Percentiles rank a stretch among this genome's conserved stretches.
Evolutionary conservation across 2,329 filamentous ascomycete species (phyloP).

Genomic region (Trichoderma sp.): DNA sequence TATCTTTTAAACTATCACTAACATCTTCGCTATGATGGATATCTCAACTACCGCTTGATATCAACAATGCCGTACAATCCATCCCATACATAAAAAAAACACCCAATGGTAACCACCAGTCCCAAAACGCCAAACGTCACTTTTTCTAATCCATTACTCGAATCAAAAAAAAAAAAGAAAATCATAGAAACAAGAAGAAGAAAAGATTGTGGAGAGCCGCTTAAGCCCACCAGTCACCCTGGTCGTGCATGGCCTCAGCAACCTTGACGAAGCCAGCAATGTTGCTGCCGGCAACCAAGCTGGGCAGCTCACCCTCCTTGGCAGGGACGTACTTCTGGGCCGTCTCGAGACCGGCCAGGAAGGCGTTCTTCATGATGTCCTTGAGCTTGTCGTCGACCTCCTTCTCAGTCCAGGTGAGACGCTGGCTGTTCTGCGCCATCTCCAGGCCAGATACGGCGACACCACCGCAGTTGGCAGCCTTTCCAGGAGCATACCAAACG

Average conservation of each 20-base stretch:
- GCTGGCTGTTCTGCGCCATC: conserved; percentile 95
- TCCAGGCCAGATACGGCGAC: conserved; percentile 96
- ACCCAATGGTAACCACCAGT: not conserved
- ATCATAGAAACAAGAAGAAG: not conserved
- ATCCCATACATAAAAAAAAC: not conserved
- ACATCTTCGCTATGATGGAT: not conserved
- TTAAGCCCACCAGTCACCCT: conserved; percentile 82
- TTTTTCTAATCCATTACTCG: not conserved
- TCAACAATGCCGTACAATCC: not conserved
- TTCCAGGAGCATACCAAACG: conserved; percentile 95
- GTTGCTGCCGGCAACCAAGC: conserved; percentile 88
- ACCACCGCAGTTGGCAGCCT: conserved; percentile 96
- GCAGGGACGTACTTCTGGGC: conserved; percentile 83
- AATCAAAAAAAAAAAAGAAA: not conserved
- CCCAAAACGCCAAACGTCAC: conserved; percentile 10
- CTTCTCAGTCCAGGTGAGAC: conserved; percentile 80
- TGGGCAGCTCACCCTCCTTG: conserved; percentile 80
- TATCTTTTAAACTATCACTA: not conserved
- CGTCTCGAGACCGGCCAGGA: conserved; percentile 83
- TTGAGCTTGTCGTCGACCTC: conserved; percentile 91
- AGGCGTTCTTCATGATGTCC: conserved; percentile 91
- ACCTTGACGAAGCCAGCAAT: conserved; percentile 99
- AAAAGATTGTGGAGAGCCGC: no score
- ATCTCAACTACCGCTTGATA: not conserved
- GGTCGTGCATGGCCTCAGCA: conserved; percentile 87